Conservation (phyloP, 208 protist species). For the Leishmania braziliensis region DNA sequence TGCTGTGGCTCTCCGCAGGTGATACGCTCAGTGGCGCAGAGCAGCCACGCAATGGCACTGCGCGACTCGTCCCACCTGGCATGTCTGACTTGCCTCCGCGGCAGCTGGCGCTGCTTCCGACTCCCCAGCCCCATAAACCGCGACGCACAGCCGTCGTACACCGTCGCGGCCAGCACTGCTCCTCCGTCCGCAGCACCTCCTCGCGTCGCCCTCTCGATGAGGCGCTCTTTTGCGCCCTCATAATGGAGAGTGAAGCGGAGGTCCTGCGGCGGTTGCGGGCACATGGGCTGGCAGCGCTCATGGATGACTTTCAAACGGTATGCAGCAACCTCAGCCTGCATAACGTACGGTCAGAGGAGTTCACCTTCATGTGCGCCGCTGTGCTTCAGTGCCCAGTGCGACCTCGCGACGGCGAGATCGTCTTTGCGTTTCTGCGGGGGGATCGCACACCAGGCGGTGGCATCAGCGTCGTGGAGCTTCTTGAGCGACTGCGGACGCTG, state of each 20-base stretch:
- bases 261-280: slow-evolving; percentile 20
- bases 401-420: slow-evolving; percentile 28
- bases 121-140: background rate
- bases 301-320: slow-evolving; percentile 14
- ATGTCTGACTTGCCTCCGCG: background rate
- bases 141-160: background rate
- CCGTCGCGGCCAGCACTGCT: background rate
- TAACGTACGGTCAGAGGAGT: slow-evolving; percentile 22
- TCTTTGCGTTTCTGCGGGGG: slow-evolving; percentile 28
- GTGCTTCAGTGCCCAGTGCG: slow-evolving; percentile 18
- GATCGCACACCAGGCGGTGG: slow-evolving; percentile 18
- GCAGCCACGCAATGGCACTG: background rate
- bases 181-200: background rate
- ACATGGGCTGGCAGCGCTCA: slow-evolving; percentile 13
- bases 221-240: slow-evolving; percentile 28
- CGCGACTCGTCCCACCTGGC: background rate
- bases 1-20: background rate
- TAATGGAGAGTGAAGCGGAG: slow-evolving; percentile 26
- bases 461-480: slow-evolving; percentile 24
- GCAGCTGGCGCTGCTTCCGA: background rate
- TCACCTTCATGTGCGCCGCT: slow-evolving; percentile 28
- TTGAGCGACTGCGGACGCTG: slow-evolving; percentile 24
- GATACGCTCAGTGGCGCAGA: too few species aligned
- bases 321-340: slow-evolving; percentile 36
- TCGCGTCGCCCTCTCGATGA: slow-evolving; percentile 31